Evolutionary conservation across 176 grass and related monocot genomes (phyloP), one percentile per base, ranked within the genome.

Genomic region (Eleusine indica): DNA sequence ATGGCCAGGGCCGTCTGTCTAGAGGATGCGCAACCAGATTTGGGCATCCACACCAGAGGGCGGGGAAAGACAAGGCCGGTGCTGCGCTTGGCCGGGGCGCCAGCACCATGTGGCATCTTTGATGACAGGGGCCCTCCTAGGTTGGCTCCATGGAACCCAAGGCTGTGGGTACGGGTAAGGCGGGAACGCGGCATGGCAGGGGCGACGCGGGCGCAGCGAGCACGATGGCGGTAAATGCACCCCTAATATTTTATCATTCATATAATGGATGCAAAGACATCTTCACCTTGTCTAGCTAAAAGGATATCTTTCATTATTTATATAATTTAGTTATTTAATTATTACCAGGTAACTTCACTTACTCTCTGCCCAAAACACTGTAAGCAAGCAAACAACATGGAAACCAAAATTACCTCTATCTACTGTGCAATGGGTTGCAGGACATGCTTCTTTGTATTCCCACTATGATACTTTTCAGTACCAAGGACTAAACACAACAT

Each of bases 371-470:
- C 9, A 3, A 40, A 1, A 83, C n/a, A 9, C 4, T 80, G 65
- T 54, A 42, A 51, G 35, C 81, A 83, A 71, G 66, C 25, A 25
- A 25, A 25, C 25, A 75, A 19, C 18, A n/a, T 39, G 21, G 81
- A 60, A 51, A 61, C 15, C 40, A 43, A 62, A 83, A 75, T 18
- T 63, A n/a, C 43, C 66, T 75, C 81, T 30, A 75, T n/a, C 0
- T 32, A 75, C 28, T 46, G 44, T 41, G 71, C 44, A 60, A 4
- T 78, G 3, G 21, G 53, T 5, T 25, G 25, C 25, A 25, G 25
- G 25, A 25, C 25, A 25, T 25, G 25, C 25, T 25, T 25, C 25
- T 41, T 40, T 22, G 35, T 4, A 21, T 75, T 39, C 52, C 22
- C 9, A 40, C 73, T n/a, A n/a, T n/a, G 29, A 8, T 21, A n/a